phyloP scores from a whole-genome alignment of 2,329 filamentous ascomycete species.

The Aspergillus costaricaensis region DNA sequence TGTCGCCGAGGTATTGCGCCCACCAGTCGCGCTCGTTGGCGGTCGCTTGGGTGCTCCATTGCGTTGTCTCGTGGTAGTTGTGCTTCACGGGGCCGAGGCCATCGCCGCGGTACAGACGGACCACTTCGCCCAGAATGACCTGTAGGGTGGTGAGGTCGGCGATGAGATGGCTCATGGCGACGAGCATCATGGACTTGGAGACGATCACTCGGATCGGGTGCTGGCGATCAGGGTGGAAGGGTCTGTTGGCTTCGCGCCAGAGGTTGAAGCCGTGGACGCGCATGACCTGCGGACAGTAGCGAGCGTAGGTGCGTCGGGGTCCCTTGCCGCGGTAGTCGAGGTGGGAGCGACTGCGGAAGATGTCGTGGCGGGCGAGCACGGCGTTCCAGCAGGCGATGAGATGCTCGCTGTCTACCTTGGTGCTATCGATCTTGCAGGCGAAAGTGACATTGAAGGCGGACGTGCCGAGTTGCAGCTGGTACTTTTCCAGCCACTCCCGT shows the following conservation, averaged over 20 bases:
- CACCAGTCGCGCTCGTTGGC: no score
- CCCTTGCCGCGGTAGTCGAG: background rate
- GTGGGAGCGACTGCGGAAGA: conserved; percentile 4
- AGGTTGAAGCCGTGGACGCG: background rate
- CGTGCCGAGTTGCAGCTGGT: background rate
- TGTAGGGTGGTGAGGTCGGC: conserved; percentile 4
- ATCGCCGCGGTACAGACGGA: background rate
- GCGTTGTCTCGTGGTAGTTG: background rate
- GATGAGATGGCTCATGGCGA: conserved; percentile 6
- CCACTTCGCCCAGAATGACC: background rate
- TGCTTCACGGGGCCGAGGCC: background rate
- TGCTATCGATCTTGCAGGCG: background rate
- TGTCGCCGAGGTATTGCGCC: background rate
- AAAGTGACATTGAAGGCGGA: conserved; percentile 6
- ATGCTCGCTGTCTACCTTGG: background rate
- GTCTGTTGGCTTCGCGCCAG: conserved; percentile 3
- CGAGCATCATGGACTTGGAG: background rate
- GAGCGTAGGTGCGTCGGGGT: background rate
- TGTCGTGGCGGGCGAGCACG: conserved; percentile 4
- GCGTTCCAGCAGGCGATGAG: background rate
- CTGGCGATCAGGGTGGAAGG: background rate
- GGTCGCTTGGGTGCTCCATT: background rate
- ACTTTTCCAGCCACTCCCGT: background rate
- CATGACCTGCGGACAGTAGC: background rate
- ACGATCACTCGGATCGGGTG: no score